Base-by-base conservation (phyloP, 306 rosid species). In the Vachellia collinsii region DNA sequence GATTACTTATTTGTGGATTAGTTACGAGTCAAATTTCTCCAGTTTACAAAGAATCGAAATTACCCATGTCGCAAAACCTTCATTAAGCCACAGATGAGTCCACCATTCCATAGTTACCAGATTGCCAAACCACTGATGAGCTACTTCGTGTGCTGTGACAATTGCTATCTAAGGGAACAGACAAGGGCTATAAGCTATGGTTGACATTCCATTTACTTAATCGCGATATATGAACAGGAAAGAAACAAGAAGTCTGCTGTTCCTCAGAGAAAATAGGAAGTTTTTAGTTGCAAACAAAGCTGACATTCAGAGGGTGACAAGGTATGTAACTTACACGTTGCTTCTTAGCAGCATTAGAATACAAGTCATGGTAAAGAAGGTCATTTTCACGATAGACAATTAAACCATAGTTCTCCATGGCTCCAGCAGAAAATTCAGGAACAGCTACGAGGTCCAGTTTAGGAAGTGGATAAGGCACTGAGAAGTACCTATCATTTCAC, bases 71-170 rank as follows among this genome's bases (percentile, higher is more conserved):
- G 99, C 99, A 79, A 94, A 94, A 39, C 99, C 99, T 85, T 94
- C 99, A 79, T 94, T 94, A 84, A 94, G 83, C 99, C 99, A 94
- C 72, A 94, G 85, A 89, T 94, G 92, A n/a, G 97, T 92, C 99
- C 99, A 94, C 99, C 99, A 94, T 85, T 92, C 98, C 99, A 92
- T 92, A 29, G 97, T 94, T 75, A 94, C 99, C 76, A 94, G 97
- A 86, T 94, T 91, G 29, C 99, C 99, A 85, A 94, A 94, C 99
- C 99, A 94, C 80, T 94, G 97, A 74, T 94, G 99, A 47, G 99
- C 99, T 70, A 94, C 88, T 86, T 94, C 99, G 79, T 94, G 99
- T 72, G 97, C 94, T 83, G 61, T 54, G 61, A 54, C 61, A 54
- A 17, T 17, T 17, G 61, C n/a, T n/a, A 54, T 6, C 61, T 54